These are phyloP conservation scores for Trichophyton benhamiae DNA, from an alignment of 2,329 filamentous ascomycete genomes.

Conservation along the genomic window DNA sequence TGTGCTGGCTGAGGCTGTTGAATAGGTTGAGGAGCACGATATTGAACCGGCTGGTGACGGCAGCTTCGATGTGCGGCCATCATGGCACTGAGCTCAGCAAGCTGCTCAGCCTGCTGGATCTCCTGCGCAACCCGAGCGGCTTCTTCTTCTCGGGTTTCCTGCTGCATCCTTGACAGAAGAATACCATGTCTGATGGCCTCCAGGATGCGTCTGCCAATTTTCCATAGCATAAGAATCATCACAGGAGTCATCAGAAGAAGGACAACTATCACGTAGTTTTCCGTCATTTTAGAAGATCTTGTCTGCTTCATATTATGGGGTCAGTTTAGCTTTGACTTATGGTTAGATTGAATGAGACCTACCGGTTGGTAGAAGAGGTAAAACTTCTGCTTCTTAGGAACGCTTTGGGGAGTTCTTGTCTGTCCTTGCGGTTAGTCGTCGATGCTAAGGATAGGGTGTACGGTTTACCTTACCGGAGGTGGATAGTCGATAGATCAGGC, in stretches of 20 bases:
- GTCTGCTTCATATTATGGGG: not conserved
- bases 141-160: conserved; percentile 16
- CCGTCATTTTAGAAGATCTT: conserved; percentile 13
- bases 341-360: not conserved
- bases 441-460: not conserved
- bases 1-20: not conserved
- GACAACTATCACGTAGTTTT: conserved; percentile 17
- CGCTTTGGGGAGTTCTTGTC: not conserved
- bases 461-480: not conserved
- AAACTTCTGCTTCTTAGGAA: not conserved
- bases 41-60: not conserved
- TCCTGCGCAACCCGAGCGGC: conserved; percentile 8
- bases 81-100: not conserved
- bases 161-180: conserved; percentile 11
- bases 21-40: no score
- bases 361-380: not conserved
- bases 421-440: not conserved
- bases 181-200: conserved; percentile 8
- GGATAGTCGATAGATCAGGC: not conserved
- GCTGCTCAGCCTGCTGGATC: not conserved
- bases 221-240: conserved; percentile 16
- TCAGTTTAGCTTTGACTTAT: not conserved
- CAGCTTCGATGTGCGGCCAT: not conserved
- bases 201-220: conserved; percentile 14
- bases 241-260: conserved; percentile 18